Base-by-base conservation (phyloP, 2,329 filamentous ascomycete genomes). In the Aphanoascus verrucosus region DNA sequence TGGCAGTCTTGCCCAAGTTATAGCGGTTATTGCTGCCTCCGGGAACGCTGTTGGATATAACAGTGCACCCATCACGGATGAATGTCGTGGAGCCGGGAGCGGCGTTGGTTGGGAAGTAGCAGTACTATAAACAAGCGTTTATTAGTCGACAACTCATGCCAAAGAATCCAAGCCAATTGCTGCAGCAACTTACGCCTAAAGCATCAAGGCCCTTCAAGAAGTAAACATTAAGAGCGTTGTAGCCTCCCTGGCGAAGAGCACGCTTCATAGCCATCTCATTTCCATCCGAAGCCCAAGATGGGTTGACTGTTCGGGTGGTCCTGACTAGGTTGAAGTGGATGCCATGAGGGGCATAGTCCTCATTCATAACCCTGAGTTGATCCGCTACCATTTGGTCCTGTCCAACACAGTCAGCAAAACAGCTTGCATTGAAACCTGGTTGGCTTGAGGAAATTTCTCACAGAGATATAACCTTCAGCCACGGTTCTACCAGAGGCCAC, bases 401-500 rank as follows among this genome's bases (percentile, higher is more conserved):
- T 50, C 43, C 4, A 15, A 17, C 9, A 20, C n/a, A 12, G 38
- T 47, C 40, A 51, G 53, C 14, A 40, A n/a, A 23, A 6, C 41
- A 31, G 23, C 15, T 34, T 17, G 12, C 35, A 38, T 42, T 12
- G 20, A 12, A 12, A 44, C 31, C 19, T 55, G 43, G 37, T 54
- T 57, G 19, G 49, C 23, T 28, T 28, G 40, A 14, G 8, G 15
- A 2, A 41, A 35, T 3, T 44, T 28, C 52, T 56, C 42, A 53
- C 55, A 6, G 69, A 71, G 58, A 75, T 67, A 50, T 62, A 63
- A 37, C 60, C 64, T 20, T 52, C 32, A 19, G 3, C 9, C 3
- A 32, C 32, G 42, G 66, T 64, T 9, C 65, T 66, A 49, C 65
- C 65, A 3, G 56, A 55, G 14, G 64, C 71, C 43, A 76, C 64